Evolutionary conservation across 331 rosid species (phyloP).

Genomic region (Stylosanthes scabra): DNA sequence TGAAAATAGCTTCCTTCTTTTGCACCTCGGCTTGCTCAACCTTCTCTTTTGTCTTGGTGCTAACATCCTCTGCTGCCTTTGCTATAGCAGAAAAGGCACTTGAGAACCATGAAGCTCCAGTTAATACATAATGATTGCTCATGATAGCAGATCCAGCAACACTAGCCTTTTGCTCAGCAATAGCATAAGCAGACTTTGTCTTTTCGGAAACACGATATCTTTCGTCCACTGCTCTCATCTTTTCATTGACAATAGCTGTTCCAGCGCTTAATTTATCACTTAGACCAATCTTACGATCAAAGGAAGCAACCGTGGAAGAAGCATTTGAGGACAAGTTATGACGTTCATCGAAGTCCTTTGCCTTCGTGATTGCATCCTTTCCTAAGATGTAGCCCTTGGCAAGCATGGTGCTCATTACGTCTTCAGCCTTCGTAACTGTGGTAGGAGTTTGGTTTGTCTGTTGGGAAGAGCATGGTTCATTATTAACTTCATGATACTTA

Average conservation of each 20-base stretch:
- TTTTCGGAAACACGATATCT: conserved; percentile 62
- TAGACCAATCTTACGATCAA: conserved; percentile 70
- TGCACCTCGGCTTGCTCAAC: conserved; percentile 78
- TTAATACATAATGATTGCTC: conserved; percentile 63
- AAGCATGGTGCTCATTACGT: conserved; percentile 82
- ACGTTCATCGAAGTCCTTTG: conserved; percentile 74
- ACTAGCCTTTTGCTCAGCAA: conserved; percentile 82
- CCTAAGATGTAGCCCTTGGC: conserved; percentile 86
- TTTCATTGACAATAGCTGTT: conserved; percentile 68
- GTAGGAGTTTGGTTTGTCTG: conserved; percentile 48
- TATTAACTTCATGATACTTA: conserved; percentile 13
- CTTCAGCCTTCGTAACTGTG: conserved; percentile 72
- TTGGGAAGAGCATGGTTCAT: conserved; percentile 38
- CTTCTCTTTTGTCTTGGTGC: conserved; percentile 73
- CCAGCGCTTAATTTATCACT: conserved; percentile 73
- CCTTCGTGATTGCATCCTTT: conserved; percentile 76
- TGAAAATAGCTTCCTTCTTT: conserved; percentile 51
- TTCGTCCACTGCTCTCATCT: conserved; percentile 81
- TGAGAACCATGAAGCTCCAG: conserved; percentile 85
- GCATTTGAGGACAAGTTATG: conserved; percentile 74
- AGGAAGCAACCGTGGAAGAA: conserved; percentile 72
- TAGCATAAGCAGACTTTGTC: conserved; percentile 69
- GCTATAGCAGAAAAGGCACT: conserved; percentile 65
- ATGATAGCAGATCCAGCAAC: conserved; percentile 75
- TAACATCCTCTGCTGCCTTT: conserved; percentile 80